Evolutionary conservation across 2,329 filamentous ascomycete species (phyloP).

Genomic region (Colletotrichum echinochloae): DNA sequence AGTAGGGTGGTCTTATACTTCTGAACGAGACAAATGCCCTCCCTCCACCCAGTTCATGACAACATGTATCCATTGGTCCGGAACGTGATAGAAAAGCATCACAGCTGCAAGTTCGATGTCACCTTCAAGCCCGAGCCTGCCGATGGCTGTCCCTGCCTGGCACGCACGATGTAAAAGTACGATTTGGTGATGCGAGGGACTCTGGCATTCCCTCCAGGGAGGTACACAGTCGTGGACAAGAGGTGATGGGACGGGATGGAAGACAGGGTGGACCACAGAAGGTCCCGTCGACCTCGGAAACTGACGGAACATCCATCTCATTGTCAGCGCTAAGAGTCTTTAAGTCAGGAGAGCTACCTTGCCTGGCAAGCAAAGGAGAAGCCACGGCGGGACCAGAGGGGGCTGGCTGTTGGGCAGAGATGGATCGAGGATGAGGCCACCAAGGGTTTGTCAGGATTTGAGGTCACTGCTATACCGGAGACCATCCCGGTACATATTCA

Average conservation of each 20-base stretch:
- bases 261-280: constrained; percentile 7
- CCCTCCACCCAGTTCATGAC: not conserved
- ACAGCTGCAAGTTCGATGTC: constrained; percentile 8
- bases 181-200: not conserved
- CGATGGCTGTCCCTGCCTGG: not conserved
- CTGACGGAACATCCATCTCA: not conserved
- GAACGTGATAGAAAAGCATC: not conserved
- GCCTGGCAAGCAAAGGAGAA: constrained; percentile 23
- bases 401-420: not conserved
- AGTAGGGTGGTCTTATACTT: constrained; percentile 26
- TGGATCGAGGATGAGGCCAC: constrained; percentile 27
- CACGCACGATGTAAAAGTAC: not conserved
- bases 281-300: constrained; percentile 4
- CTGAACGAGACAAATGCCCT: not conserved
- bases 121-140: constrained; percentile 9
- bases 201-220: not conserved
- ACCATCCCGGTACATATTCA: not conserved
- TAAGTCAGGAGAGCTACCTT: constrained; percentile 33
- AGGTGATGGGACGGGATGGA: constrained; percentile 22
- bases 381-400: not conserved
- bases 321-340: constrained; percentile 1
- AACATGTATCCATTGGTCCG: not conserved
- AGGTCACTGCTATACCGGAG: constrained; percentile 20
- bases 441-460: not conserved
- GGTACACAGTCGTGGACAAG: not conserved